Base-by-base conservation (phyloP, 176 grass and related monocot genomes). In the Oryza meridionalis region DNA sequence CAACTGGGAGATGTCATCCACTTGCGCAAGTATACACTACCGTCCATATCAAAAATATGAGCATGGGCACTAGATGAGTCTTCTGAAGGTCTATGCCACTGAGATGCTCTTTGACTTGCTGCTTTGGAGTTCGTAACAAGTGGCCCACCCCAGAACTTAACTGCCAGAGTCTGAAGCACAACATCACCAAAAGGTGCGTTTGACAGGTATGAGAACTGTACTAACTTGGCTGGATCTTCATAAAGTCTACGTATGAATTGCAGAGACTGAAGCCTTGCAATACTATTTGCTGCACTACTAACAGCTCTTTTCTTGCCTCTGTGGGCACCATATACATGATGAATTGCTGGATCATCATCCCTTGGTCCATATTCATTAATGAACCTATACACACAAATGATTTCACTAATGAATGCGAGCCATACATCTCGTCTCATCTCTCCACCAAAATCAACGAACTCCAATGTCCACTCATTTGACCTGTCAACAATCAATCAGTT, bases 381-480 rank as follows among this genome's bases (percentile, higher is more conserved):
- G 80, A 98, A 98, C 63, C 90, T 91, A 74, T 98, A 92, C 50
- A 93, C 73, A 65, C 93, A 98, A 86, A 93, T 85, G 80, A 95
- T 82, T 91, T 98, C 96, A 70, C 81, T 80, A 65, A 95, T 98
- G 79, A 93, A 95, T 35, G 93, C 89, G 29, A 91, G 87, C 93
- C 96, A 98, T 45, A 95, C 88, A 91, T 98, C 96, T 61, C 96
- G 87, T 88, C 96, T 90, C 88, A 88, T 88, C 72, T 98, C 93
- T 69, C 96, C 85, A 25, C 93, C 94, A 90, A 98, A 98, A 90
- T 98, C 93, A 75, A 98, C 93, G 88, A 98, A 98, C 89, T 98
- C 96, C 82, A 98, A 86, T 58, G 90, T 83, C 96, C 96, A 98
- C 86, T 83, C 83, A 55, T 92, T 84, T 70, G 91, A 93, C 77